Evolutionary conservation across 371 early-diverging fungal genomes (phyloP).

Genomic region (Mortierella sp.): DNA sequence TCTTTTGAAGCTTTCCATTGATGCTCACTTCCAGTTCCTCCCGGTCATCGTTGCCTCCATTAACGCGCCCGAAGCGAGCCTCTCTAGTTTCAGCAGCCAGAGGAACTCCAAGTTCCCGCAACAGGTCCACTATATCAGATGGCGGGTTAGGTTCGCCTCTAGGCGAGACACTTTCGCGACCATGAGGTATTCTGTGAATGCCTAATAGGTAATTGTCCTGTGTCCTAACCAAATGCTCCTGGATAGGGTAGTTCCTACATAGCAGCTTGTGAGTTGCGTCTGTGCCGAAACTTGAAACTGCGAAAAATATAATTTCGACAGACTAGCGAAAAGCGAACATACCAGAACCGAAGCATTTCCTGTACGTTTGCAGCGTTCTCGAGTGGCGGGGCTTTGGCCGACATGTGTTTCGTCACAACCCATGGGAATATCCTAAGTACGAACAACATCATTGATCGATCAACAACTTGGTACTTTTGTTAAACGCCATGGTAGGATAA

Average conservation of each 20-base stretch:
- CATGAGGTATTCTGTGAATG: conserved; percentile 85
- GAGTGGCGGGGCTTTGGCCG: conserved; percentile 69
- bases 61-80: conserved; percentile 11
- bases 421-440: conserved; percentile 62
- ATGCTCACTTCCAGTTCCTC: conserved; percentile 19
- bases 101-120: conserved; percentile 40
- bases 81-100: conserved; percentile 47
- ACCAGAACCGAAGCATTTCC: conserved; percentile 78
- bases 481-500: neutral
- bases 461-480: neutral
- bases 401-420: conserved; percentile 62
- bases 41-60: conserved; percentile 12
- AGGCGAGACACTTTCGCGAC: conserved; percentile 34
- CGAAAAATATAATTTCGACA: neutral
- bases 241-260: conserved; percentile 79
- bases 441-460: neutral
- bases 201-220: conserved; percentile 91
- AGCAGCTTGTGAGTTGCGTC: no score
- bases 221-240: conserved; percentile 91
- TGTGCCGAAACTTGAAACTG: no score
- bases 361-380: conserved; percentile 74
- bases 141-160: conserved; percentile 35
- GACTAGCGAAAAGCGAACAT: neutral
- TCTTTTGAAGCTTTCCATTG: conserved; percentile 8
- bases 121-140: conserved; percentile 26